These are phyloP conservation scores for Canavalia ensiformis DNA, from an alignment of 306 rosid species.

Conservation along the genomic window DNA sequence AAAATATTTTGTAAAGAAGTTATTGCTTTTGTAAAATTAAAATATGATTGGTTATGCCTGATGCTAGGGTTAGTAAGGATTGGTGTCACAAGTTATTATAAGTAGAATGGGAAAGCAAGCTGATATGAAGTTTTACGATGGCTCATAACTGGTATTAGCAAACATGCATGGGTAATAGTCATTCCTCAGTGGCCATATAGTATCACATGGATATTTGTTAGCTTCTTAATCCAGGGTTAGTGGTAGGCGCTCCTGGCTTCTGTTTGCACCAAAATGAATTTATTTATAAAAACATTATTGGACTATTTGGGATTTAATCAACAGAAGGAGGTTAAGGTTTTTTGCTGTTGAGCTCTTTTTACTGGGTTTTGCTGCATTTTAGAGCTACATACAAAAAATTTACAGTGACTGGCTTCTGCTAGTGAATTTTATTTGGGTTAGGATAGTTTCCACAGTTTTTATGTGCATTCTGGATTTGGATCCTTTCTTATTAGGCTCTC, in stretches of 20 bases:
- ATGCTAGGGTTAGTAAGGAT: slow-evolving; percentile 34
- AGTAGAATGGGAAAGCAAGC: slow-evolving; percentile 27
- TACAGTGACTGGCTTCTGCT: slow-evolving; percentile 14
- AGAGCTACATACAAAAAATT: slow-evolving; percentile 16
- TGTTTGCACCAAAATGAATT: slow-evolving; percentile 15
- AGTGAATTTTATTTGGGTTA: not conserved
- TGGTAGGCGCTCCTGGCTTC: slow-evolving; percentile 39
- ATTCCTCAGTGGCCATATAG: not conserved
- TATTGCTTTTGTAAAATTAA: slow-evolving; percentile 5
- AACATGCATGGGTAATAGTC: slow-evolving; percentile 12
- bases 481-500: slow-evolving; percentile 15
- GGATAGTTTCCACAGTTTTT: slow-evolving; percentile 4
- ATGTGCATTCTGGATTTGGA: not conserved
- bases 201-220: slow-evolving; percentile 28
- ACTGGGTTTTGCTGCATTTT: slow-evolving; percentile 6
- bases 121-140: slow-evolving; percentile 24
- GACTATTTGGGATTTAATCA: slow-evolving; percentile 1
- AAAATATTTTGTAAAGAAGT: not conserved
- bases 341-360: slow-evolving; percentile 1
- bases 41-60: slow-evolving; percentile 31
- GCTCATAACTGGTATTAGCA: slow-evolving; percentile 17
- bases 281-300: slow-evolving; percentile 6
- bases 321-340: slow-evolving; percentile 30
- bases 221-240: slow-evolving; percentile 29
- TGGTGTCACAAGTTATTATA: slow-evolving; percentile 9